phyloP scores from a whole-genome alignment of 2,329 filamentous ascomycete species.

The Scopulariopsis brevicaulis region DNA sequence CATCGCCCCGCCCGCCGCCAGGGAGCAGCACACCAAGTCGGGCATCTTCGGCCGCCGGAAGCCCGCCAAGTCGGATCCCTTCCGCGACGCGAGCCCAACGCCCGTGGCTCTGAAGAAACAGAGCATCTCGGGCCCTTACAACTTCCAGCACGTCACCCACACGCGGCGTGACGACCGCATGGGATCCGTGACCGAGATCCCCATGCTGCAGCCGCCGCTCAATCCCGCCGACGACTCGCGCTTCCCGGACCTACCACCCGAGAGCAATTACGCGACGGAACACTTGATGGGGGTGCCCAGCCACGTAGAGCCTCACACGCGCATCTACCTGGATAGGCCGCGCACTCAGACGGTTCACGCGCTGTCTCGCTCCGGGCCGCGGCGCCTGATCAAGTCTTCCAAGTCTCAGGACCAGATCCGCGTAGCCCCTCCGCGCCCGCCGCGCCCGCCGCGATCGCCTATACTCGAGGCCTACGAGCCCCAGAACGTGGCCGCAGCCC shows the following conservation, averaged over 20 bases:
- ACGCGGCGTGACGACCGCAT: slow-evolving; percentile 36
- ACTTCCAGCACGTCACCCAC: slow-evolving; percentile 55
- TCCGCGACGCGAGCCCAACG: background rate
- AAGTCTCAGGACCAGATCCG: slow-evolving; percentile 39
- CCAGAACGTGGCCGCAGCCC: slow-evolving; percentile 11
- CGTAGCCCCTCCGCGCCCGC: slow-evolving; percentile 34
- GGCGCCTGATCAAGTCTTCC: slow-evolving; percentile 27
- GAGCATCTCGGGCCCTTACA: slow-evolving; percentile 51
- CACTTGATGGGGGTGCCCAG: background rate
- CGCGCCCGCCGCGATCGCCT: slow-evolving; percentile 31
- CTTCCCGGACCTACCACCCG: slow-evolving; percentile 35
- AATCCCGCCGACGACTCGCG: slow-evolving; percentile 21
- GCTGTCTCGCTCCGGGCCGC: slow-evolving; percentile 13
- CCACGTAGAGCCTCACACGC: background rate
- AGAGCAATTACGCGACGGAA: slow-evolving; percentile 10
- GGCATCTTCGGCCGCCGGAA: slow-evolving; percentile 40
- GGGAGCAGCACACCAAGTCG: slow-evolving; percentile 35
- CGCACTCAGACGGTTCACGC: slow-evolving; percentile 1
- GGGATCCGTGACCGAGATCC: slow-evolving; percentile 31
- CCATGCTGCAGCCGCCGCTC: slow-evolving; percentile 20
- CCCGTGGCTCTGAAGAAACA: slow-evolving; percentile 3
- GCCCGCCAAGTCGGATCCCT: slow-evolving; percentile 14
- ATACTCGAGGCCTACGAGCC: slow-evolving; percentile 14
- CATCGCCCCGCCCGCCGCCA: slow-evolving; percentile 19
- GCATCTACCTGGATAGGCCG: slow-evolving; percentile 1